Base-by-base conservation (phyloP, 805 yeast genomes). In the Suhomyces prunicola region DNA sequence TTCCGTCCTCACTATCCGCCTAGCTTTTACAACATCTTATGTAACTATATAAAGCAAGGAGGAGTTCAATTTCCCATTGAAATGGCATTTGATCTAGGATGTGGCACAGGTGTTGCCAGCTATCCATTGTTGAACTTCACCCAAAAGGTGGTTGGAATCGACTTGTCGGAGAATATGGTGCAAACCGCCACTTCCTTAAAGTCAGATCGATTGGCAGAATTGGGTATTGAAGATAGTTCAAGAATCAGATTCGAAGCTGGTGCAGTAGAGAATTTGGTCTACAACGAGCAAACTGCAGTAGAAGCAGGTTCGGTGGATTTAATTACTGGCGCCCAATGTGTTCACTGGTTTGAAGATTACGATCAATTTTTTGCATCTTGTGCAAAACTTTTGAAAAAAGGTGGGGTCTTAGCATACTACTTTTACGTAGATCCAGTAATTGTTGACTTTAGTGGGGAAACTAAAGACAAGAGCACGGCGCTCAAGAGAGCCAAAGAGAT, bases 91-190 rank as follows among this genome's bases (percentile, higher is more conserved):
- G 71, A 68, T 60, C 59, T 80, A 44, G 85, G 86, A 0, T 78
- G 83, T 57, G 85, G 85, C 0, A 79, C 84, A 0, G 86, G 85
- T 0, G 77, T 76, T 24, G 82, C 81, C 0, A 71, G 80, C 1
- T 67, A 72, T 48, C 82, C 82, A 2, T 60, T 81, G 47, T 65
- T 78, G 24, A 64, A 69, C 40, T 50, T 74, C 17, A 65, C 78
- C 31, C 59, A 73, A 0, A 62, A 66, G 17, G 78, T 78, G 5
- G 60, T 69, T 13, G 83, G 83, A 0, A 61, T 80, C 3, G 86
- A 82, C 59, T 60, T 77, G 40, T 80, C 84, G 0, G 59, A 70
- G 3, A 67, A 62, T 39, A 82, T 82, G 86, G 62, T 81, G 12
- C 62, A 68, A 15, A 68, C 77, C 12, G 82, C 84, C 35, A 66